Conservation (phyloP, 2,329 filamentous ascomycete genomes). For the Phialophora expanda region DNA sequence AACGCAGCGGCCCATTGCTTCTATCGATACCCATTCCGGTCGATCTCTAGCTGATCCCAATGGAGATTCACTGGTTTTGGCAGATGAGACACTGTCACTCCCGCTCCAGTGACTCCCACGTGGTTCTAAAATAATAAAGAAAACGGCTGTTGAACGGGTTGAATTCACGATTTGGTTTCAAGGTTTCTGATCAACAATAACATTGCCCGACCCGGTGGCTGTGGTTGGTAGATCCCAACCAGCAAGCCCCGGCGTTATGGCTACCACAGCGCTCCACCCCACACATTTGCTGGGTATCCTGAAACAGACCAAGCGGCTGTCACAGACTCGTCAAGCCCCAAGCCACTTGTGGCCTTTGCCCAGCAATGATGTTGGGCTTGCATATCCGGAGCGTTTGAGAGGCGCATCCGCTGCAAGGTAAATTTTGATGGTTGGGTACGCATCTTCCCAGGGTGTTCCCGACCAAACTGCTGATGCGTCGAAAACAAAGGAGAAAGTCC, state of each 20-base stretch:
- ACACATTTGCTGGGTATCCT: conserved; percentile 11
- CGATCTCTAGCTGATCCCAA: not conserved
- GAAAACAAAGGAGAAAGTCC: conserved; percentile 1
- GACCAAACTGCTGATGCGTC: not conserved
- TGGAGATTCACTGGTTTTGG: not conserved
- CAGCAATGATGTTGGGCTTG: conserved; percentile 11
- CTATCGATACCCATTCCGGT: not conserved
- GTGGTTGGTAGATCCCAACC: not conserved
- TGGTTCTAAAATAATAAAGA: not conserved
- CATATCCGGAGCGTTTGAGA: conserved; percentile 14
- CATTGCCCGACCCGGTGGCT: not conserved
- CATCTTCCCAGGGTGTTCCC: conserved; percentile 6
- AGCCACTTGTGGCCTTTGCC: not conserved
- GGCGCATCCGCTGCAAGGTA: conserved; percentile 13
- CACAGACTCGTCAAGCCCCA: conserved; percentile 7
- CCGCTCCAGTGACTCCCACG: not conserved
- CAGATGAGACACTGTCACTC: conserved; percentile 2
- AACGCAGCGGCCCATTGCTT: not conserved
- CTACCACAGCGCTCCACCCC: not conserved
- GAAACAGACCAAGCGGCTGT: conserved; percentile 16
- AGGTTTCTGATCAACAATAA: conserved; percentile 15
- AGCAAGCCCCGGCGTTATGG: conserved; percentile 2
- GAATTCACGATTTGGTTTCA: not conserved
- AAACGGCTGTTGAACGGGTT: not conserved
- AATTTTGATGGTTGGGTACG: conserved; percentile 3